Base-by-base conservation (phyloP, 78 protist genomes). In the Dictyostelium firmibasis region DNA sequence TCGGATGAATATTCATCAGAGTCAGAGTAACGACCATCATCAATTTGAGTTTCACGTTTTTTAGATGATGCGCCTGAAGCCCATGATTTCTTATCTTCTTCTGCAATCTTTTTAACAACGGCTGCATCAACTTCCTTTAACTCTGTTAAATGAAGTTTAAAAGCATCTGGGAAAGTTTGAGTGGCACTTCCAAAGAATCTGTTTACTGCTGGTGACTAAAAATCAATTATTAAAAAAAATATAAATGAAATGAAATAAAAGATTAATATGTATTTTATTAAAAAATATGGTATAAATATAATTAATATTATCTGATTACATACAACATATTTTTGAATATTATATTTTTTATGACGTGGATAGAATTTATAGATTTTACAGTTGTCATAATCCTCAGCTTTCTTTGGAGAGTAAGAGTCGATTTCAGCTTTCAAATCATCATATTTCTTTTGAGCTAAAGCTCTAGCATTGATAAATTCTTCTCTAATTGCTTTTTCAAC, bases 131-230 rank as follows among this genome's bases (percentile, higher is more conserved):
- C 33, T 20, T 76, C 60, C 25, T 47, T 3, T 3, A 53, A 18
- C 13, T 23, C 25, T 25, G 67, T 64, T 1, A 87, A 43, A 60
- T 78, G 27, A 3, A n/a, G 16, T 23, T 16, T 8, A 33, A 27
- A 2, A 16, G 38, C 72, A 31, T 87, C 79, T 57, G 93, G 93
- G 85, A 87, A 87, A 10, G 74, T 60, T 50, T 87, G 33, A 18
- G 93, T 87, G 7, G 93, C 85, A 62, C 43, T 78, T 11, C 93
- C 93, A 50, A 76, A 87, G 85, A 78, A 87, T 43, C 93, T 35
- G 50, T 87, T 87, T 44, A 87, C 50, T 2, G 18, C 25, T 7
- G n/a, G 9, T 18, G 83, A 25, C 84, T 79, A 78, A 47, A 11
- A 47, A 50, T 16, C 14, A 64, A 64, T n/a, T 3, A 64, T 4